Percentiles rank a stretch among this genome's conserved stretches.
phyloP scores from a whole-genome alignment of 2,329 filamentous ascomycete genomes.

The Nothophoma quercina region DNA sequence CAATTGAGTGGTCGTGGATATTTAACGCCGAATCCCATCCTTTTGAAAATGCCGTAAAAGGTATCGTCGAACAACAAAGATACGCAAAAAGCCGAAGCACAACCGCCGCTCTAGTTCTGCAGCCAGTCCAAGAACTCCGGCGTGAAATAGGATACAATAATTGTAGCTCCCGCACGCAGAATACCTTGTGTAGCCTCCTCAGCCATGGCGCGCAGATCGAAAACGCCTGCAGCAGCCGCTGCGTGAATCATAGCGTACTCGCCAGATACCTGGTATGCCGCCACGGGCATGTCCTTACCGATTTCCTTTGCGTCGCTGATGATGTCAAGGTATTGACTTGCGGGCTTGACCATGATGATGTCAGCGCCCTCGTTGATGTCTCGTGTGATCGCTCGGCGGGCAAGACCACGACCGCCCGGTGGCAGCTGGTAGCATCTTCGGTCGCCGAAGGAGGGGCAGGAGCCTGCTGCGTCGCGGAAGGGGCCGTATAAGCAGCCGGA shows the following conservation, averaged over 20 bases:
- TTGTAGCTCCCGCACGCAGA: constrained; percentile 87
- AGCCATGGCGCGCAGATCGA: constrained; percentile 92
- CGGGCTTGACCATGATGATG: constrained; percentile 99
- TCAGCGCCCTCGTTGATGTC: constrained; percentile 95
- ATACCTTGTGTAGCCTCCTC: constrained; percentile 96
- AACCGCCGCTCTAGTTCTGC: constrained; percentile 31
- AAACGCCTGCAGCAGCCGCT: constrained; percentile 92
- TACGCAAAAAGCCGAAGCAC: neutral
- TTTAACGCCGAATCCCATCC: constrained; percentile 13
- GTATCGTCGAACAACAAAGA: constrained; percentile 6
- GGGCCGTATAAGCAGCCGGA: constrained; percentile 95
- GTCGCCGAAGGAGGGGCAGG: constrained; percentile 89
- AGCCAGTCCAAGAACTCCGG: constrained; percentile 77
- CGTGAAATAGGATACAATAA: constrained; percentile 93
- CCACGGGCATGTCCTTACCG: constrained; percentile 87
- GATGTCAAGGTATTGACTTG: constrained; percentile 94
- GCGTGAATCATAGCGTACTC: constrained; percentile 99
- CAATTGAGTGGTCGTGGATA: constrained; percentile 13
- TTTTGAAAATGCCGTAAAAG: constrained; percentile 15
- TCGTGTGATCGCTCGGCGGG: constrained; percentile 84
- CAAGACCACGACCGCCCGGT: constrained; percentile 88
- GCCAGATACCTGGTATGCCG: constrained; percentile 95
- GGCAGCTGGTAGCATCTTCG: constrained; percentile 97
- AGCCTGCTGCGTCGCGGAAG: constrained; percentile 95
- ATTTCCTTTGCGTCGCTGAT: constrained; percentile 97